Evolutionary conservation across 495 filamentous ascomycete species (phyloP).

Genomic region (Melanomma pulvis-pyrius): DNA sequence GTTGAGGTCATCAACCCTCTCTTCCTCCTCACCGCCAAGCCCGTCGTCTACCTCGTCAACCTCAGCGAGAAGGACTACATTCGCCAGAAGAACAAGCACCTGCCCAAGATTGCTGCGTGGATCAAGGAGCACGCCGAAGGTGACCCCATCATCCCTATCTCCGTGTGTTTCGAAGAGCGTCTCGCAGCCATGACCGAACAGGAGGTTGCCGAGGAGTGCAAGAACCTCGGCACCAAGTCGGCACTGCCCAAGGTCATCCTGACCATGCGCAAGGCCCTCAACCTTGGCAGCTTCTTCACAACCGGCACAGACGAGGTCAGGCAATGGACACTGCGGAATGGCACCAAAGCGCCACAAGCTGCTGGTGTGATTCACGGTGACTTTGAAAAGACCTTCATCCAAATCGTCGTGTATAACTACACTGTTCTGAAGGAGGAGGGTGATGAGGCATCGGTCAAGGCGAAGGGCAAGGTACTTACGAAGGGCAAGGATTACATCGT

Average conservation of each 20-base stretch:
- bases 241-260: constrained; percentile 89
- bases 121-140: constrained; percentile 85
- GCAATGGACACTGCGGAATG: constrained; percentile 97
- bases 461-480: constrained; percentile 94
- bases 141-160: constrained; percentile 90
- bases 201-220: constrained; percentile 85
- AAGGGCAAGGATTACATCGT: constrained; percentile 97
- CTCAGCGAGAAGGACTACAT: constrained; percentile 96
- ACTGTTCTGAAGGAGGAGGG: constrained; percentile 75
- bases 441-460: constrained; percentile 85
- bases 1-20: constrained; percentile 98
- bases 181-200: constrained; percentile 77
- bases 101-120: constrained; percentile 89
- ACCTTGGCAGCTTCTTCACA: constrained; percentile 95
- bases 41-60: constrained; percentile 96
- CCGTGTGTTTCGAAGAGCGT: constrained; percentile 88
- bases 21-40: constrained; percentile 93
- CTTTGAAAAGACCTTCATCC: constrained; percentile 99
- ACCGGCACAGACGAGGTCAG: constrained; percentile 95
- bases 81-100: constrained; percentile 99
- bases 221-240: constrained; percentile 82
- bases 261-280: constrained; percentile 91
- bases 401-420: constrained; percentile 91
- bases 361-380: constrained; percentile 98
- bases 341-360: constrained; percentile 94